phyloP scores from a whole-genome alignment of 2,329 filamentous ascomycete genomes.

The Diplodia corticola region DNA sequence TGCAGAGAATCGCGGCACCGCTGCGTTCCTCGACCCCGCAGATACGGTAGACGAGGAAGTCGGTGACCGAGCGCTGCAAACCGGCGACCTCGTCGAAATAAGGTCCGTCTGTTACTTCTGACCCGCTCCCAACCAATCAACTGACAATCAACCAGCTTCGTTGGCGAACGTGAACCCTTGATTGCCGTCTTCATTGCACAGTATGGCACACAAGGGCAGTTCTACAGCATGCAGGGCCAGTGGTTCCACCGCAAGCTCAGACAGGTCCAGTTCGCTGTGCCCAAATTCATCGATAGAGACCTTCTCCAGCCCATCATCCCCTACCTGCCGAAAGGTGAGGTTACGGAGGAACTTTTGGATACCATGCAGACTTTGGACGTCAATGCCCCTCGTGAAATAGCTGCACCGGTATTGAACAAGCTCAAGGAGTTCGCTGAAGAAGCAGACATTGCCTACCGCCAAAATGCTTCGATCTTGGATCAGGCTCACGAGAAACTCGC shows the following conservation, averaged over 20 bases:
- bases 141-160: neutral
- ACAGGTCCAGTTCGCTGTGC: constrained; percentile 51
- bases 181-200: constrained; percentile 53
- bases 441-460: constrained; percentile 50
- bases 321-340: constrained; percentile 50
- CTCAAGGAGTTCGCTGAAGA: constrained; percentile 48
- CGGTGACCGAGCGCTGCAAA: constrained; percentile 40
- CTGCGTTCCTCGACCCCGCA: constrained; percentile 30
- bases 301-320: constrained; percentile 50
- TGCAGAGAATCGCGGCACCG: neutral
- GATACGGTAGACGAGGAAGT: constrained; percentile 34
- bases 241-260: constrained; percentile 45
- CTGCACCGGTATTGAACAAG: constrained; percentile 45
- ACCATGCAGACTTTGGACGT: constrained; percentile 41
- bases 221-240: constrained; percentile 52
- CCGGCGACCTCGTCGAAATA: constrained; percentile 54
- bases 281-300: constrained; percentile 49
- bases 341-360: constrained; percentile 36
- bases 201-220: constrained; percentile 45
- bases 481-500: constrained; percentile 51
- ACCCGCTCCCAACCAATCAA: neutral
- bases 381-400: constrained; percentile 48
- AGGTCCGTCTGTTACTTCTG: constrained; percentile 27
- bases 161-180: constrained; percentile 39
- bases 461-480: constrained; percentile 49